Percentiles rank a stretch among this genome's conserved stretches.
These are phyloP conservation scores for Vinca minor DNA, from an alignment of 257 asterid genomes.

Conservation along the genomic window DNA sequence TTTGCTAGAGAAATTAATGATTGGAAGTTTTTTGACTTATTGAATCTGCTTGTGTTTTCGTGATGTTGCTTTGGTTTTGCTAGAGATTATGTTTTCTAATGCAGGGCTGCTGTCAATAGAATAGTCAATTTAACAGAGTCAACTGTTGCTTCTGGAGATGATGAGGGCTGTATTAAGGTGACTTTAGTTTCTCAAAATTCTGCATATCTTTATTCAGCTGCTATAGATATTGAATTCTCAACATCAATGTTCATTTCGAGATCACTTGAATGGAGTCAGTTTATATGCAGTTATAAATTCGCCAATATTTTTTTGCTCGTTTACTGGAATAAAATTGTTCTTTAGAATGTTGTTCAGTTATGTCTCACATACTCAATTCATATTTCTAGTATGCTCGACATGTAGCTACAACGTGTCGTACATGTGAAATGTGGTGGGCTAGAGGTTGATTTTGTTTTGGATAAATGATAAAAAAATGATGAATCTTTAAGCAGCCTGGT, in stretches of 20 bases:
- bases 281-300: background rate
- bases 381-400: background rate
- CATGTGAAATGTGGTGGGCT: background rate
- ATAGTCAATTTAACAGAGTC: constrained; percentile 73
- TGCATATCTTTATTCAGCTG: background rate
- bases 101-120: constrained; percentile 80
- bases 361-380: background rate
- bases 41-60: background rate
- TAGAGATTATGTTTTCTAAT: no score
- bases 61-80: constrained; percentile 2
- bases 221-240: background rate
- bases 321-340: background rate
- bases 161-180: constrained; percentile 85
- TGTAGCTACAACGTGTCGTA: background rate
- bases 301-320: background rate
- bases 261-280: background rate
- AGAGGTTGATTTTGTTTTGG: background rate
- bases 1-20: background rate
- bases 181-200: constrained; percentile 11
- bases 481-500: background rate
- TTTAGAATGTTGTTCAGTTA: background rate
- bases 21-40: background rate
- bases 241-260: background rate
- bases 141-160: constrained; percentile 89
- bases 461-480: background rate